Percentiles rank a stretch among this genome's conserved stretches.
These are phyloP conservation scores for Fusarium sp. DNA, from an alignment of 2,329 filamentous ascomycete genomes.

Conservation along the genomic window DNA sequence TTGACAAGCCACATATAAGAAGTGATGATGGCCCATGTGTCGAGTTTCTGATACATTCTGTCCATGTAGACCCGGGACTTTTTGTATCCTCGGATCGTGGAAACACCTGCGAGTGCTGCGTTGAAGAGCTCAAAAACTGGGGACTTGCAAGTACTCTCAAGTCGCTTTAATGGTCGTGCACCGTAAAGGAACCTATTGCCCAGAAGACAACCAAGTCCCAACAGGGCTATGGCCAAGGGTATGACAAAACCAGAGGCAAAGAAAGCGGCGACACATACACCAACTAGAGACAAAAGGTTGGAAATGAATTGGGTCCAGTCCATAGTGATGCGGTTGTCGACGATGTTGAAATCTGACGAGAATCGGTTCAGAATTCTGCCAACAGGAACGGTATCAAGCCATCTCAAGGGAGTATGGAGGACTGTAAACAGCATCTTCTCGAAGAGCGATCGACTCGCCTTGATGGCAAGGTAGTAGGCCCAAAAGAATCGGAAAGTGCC, in stretches of 20 bases:
- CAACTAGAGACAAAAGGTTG: conserved; percentile 70
- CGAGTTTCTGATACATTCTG: conserved; percentile 76
- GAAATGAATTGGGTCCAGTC: conserved; percentile 70
- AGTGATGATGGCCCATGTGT: conserved; percentile 72
- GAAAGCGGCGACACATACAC: conserved; percentile 73
- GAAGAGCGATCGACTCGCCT: conserved; percentile 76
- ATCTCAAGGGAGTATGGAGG: conserved; percentile 78
- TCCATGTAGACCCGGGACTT: conserved; percentile 74
- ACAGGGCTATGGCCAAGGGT: conserved; percentile 67
- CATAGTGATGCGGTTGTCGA: conserved; percentile 74
- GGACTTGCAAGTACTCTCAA: conserved; percentile 81
- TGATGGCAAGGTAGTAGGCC: conserved; percentile 72
- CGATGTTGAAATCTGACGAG: conserved; percentile 78
- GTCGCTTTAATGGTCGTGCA: conserved; percentile 78
- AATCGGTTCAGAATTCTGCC: conserved; percentile 83
- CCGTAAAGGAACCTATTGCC: conserved; percentile 73
- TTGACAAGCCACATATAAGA: conserved; percentile 79
- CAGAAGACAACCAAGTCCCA: conserved; percentile 67
- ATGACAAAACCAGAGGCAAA: conserved; percentile 77
- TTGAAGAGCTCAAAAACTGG: conserved; percentile 86
- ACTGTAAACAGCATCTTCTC: conserved; percentile 73
- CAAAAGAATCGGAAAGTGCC: conserved; percentile 72
- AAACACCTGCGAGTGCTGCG: conserved; percentile 75
- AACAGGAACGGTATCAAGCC: conserved; percentile 83
- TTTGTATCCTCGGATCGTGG: conserved; percentile 80